A percentile compares a stretch with the other conserved stretches of the same genome.
Conservation (phyloP, 2,329 filamentous ascomycete species). For the Eutypa lata region DNA sequence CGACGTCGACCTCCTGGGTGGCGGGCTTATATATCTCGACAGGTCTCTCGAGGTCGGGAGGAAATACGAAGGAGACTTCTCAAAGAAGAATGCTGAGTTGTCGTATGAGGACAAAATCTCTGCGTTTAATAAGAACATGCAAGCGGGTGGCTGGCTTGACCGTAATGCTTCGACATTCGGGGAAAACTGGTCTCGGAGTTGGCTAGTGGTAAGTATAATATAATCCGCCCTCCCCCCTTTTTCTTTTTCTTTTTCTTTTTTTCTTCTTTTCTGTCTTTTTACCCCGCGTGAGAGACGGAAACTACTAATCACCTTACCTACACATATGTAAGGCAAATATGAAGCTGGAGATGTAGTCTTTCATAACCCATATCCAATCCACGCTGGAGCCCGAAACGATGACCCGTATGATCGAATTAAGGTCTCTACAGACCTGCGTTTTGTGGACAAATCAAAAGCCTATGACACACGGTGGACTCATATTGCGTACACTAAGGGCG, state of each 20-base stretch:
- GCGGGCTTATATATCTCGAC: conserved; percentile 40
- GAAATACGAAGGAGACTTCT: conserved; percentile 37
- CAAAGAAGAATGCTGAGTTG: conserved; percentile 19
- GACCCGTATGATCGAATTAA: conserved; percentile 35
- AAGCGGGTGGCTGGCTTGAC: conserved; percentile 21
- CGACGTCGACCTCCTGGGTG: conserved; percentile 30
- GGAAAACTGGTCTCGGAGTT: conserved; percentile 17
- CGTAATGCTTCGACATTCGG: conserved; percentile 20
- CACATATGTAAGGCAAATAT: conserved; percentile 19
- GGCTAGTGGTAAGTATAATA: conserved; percentile 26
- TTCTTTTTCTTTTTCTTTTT: too few relatives aligned
- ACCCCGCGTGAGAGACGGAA: too few relatives aligned
- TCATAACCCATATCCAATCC: conserved; percentile 41
- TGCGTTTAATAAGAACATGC: conserved; percentile 30
- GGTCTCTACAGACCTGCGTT: conserved; percentile 39
- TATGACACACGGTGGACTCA: not conserved
- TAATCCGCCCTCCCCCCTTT: too few relatives aligned
- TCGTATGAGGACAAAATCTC: conserved; percentile 27
- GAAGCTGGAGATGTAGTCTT: conserved; percentile 40
- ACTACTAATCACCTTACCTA: too few relatives aligned
- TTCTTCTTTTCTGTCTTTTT: too few relatives aligned
- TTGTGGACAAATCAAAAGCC: conserved; percentile 11
- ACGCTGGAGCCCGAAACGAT: conserved; percentile 37
- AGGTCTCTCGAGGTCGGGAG: conserved; percentile 31
- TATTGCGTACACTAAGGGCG: not conserved